Conservation (phyloP, 2,329 filamentous ascomycete genomes). For the Dactylellina sp. region DNA sequence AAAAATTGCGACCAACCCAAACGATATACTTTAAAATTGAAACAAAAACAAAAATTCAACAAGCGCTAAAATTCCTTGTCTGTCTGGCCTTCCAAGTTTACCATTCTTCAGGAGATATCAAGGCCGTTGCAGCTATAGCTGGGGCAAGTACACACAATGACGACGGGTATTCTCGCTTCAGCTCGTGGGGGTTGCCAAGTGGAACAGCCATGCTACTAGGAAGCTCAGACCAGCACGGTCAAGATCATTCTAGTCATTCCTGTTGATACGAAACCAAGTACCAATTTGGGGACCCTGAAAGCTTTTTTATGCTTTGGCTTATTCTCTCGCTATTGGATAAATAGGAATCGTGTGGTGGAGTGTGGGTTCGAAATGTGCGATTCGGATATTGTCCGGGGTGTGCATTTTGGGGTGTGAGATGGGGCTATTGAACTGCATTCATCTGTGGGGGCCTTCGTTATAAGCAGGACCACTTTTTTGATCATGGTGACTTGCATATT, state of each 20-base stretch:
- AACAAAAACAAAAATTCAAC: neutral
- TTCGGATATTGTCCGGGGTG: conserved; percentile 53
- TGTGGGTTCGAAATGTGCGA: conserved; percentile 28
- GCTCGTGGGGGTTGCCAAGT: conserved; percentile 44
- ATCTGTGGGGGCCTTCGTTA: conserved; percentile 27
- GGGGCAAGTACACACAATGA: conserved; percentile 20
- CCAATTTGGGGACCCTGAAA: conserved; percentile 9
- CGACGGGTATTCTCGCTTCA: conserved; percentile 54
- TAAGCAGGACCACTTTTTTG: conserved; percentile 3
- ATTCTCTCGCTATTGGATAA: conserved; percentile 15
- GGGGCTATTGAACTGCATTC: neutral
- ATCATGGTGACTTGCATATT: conserved; percentile 41
- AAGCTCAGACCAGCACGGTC: conserved; percentile 14
- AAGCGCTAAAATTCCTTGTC: neutral
- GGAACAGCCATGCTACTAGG: neutral
- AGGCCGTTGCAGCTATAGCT: conserved; percentile 10
- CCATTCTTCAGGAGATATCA: neutral
- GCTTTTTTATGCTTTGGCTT: neutral
- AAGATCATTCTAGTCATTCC: neutral
- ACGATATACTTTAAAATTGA: neutral
- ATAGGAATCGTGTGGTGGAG: conserved; percentile 26
- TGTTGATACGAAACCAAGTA: neutral
- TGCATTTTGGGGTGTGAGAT: conserved; percentile 14
- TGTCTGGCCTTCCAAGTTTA: conserved; percentile 38
- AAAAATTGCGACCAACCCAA: conserved; percentile 5